phyloP scores from a whole-genome alignment of 805 yeast genomes.

The Zygotorulaspora sp. region DNA sequence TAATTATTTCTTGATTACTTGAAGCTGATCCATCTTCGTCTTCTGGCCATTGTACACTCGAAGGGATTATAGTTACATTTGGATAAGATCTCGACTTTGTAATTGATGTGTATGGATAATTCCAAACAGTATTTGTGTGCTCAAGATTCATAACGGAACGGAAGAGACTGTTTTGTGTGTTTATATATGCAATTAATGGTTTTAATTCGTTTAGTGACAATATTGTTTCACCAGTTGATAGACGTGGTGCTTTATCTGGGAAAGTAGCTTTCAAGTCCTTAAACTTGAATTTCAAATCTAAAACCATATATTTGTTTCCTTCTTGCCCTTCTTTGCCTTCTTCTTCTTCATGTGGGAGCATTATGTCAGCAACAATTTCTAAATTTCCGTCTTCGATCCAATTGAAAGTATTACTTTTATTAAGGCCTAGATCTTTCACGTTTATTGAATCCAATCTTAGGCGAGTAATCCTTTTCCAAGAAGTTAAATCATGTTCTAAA shows the following conservation, averaged over 20 bases:
- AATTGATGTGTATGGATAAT: constrained; percentile 29
- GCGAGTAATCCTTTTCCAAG: constrained; percentile 50
- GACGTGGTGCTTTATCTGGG: constrained; percentile 46
- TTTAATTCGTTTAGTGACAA: constrained; percentile 55
- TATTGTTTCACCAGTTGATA: constrained; percentile 53
- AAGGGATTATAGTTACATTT: constrained; percentile 24
- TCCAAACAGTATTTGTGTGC: constrained; percentile 23
- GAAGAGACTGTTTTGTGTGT: constrained; percentile 39
- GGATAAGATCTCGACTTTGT: constrained; percentile 29
- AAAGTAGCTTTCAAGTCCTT: constrained; percentile 55
- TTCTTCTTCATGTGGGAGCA: constrained; percentile 54
- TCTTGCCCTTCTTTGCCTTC: constrained; percentile 13
- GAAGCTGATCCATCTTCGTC: constrained; percentile 18
- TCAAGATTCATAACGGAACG: constrained; percentile 18
- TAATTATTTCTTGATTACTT: constrained; percentile 27
- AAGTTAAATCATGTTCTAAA: constrained; percentile 35
- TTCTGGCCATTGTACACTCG: constrained; percentile 20
- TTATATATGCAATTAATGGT: constrained; percentile 58
- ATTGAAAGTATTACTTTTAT: constrained; percentile 45
- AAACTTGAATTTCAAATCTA: constrained; percentile 63
- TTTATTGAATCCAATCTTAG: constrained; percentile 40
- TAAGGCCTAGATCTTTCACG: constrained; percentile 37
- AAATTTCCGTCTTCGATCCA: constrained; percentile 72
- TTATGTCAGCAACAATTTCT: constrained; percentile 66
- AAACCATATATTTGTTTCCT: constrained; percentile 50